A percentile compares a stretch with the other conserved stretches of the same genome.
These are phyloP conservation scores for Carex arenaria DNA, from an alignment of 202 grass and related monocot species.

Conservation along the genomic window DNA sequence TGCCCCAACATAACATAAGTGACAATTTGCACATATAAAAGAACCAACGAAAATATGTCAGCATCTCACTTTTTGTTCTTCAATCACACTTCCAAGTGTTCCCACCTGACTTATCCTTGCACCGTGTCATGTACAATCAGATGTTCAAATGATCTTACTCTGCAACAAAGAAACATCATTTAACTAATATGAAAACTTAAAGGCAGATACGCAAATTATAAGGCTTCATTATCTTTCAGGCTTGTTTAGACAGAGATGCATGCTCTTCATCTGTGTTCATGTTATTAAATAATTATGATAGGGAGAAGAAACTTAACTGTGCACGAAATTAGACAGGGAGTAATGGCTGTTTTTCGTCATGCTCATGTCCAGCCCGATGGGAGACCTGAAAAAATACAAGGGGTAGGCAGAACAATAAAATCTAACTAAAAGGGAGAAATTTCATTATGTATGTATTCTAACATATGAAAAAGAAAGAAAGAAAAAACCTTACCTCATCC, in stretches of 20 bases:
- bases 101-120: neutral
- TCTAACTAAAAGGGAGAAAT: neutral
- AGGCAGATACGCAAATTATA: neutral
- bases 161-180: neutral
- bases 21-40: neutral
- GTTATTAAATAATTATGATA: neutral
- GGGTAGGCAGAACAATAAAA: neutral
- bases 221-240: neutral
- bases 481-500: conserved; percentile 51
- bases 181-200: neutral
- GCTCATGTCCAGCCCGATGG: conserved; percentile 39
- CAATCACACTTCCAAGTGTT: neutral
- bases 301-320: conserved; percentile 20
- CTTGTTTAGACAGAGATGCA: neutral
- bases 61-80: neutral
- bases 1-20: neutral
- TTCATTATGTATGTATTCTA: neutral
- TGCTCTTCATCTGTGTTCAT: neutral
- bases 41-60: neutral
- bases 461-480: neutral
- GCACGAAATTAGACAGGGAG: conserved; percentile 70
- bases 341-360: conserved; percentile 67
- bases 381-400: conserved; percentile 53
- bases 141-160: neutral
- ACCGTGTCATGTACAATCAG: neutral